Evolutionary conservation across 371 early-diverging fungal species (phyloP).

Genomic region (Encephalitozoon intestinalis): DNA sequence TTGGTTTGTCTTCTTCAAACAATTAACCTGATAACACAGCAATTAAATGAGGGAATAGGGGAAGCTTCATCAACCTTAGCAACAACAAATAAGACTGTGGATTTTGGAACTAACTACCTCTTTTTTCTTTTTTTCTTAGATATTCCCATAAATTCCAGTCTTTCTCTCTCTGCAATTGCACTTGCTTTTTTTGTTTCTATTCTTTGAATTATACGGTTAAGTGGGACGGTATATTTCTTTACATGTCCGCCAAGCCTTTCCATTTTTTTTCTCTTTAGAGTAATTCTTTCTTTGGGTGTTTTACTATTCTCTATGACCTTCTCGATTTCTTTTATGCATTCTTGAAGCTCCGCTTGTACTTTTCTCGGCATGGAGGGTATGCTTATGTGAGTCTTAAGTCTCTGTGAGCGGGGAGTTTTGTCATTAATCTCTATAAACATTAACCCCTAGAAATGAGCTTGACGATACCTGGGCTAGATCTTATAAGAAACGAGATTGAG

Average conservation of each 20-base stretch:
- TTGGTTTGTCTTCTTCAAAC: background rate
- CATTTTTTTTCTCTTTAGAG: background rate
- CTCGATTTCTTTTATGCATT: background rate
- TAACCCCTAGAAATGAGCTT: constrained; percentile 3
- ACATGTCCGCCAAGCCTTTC: background rate
- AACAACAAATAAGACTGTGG: no score
- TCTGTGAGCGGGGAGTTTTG: background rate
- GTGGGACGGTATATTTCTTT: background rate
- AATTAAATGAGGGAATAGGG: background rate
- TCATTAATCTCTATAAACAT: background rate
- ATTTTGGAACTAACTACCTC: background rate
- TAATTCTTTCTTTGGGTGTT: background rate
- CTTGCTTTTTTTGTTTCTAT: background rate
- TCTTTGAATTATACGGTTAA: background rate
- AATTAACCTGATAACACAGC: background rate
- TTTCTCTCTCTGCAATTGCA: background rate
- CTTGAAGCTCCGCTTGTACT: background rate
- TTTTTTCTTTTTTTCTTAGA: background rate
- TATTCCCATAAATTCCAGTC: background rate
- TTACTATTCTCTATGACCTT: background rate
- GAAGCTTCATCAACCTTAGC: background rate
- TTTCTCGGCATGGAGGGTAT: constrained; percentile 1
- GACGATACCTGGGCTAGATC: constrained; percentile 13
- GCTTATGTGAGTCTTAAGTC: background rate
- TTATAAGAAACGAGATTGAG: constrained; percentile 5